Evolutionary conservation across 2,329 filamentous ascomycete species (phyloP), one percentile per base, ranked within the genome.

Genomic region (Aspergillus jensenii): DNA sequence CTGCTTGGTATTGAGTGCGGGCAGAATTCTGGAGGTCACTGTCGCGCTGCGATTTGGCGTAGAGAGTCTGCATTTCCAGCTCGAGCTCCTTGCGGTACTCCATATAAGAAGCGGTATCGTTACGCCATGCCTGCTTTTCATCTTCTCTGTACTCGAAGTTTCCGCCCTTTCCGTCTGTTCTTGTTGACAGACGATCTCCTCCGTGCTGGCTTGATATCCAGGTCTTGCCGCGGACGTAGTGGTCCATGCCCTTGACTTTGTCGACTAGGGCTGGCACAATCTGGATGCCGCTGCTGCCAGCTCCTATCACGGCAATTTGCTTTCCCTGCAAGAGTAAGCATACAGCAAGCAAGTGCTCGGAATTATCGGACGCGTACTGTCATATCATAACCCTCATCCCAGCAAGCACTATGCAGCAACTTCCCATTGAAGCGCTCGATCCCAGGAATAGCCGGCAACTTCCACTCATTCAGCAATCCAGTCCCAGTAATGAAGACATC

Each of bases 21-120:
- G 52, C 40, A 2, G 44, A 15, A 14, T 11, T 27, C 31, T 55
- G 44, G 15, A 39, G 19, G 12, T 25, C 21, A 17, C 41, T 44
- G 14, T 33, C 45, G 14, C 33, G 19, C 12, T 55, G 52, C 23
- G 44, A 55, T 15, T 25, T 55, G n/a, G 39, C 35, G 35, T 48
- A 55, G 7, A 39, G 52, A 3, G 23, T 55, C 44, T 55, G 52
- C 15, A 55, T 55, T n/a, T 45, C 41, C 5, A 55, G 41, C 35
- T 55, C 52, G 11, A 55, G 44, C 14, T 39, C 33, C 31, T 55
- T 55, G 52, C 52, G 52, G 21, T 55, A 55, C 33, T 49, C 11
- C n/a, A 55, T 47, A 11, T 55, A 55, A 3, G 41, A 39, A 12
- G 31, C 43, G 15, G 52, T 31, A 11, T 55, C 6, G 5, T 27